Evolutionary conservation across 2,329 filamentous ascomycete species (phyloP).

Genomic region (Pseudocercospora vitis): DNA sequence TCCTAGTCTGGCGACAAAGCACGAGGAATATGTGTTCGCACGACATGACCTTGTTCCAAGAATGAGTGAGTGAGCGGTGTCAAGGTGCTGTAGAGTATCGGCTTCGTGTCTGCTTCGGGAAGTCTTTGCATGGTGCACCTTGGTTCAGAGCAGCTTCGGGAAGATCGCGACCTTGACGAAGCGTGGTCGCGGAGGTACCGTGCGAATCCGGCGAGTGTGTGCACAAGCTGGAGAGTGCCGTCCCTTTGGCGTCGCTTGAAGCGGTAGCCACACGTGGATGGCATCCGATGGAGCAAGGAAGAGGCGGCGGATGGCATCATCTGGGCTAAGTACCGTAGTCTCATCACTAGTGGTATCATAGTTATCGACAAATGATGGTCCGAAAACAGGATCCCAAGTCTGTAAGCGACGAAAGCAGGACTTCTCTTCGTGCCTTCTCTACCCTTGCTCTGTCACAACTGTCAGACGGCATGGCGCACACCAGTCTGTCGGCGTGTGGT

Average conservation of each 20-base stretch:
- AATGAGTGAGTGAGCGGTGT: neutral
- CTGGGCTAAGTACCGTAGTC: neutral
- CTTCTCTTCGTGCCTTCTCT: neutral
- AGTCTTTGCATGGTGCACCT: neutral
- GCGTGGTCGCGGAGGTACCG: neutral
- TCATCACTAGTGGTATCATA: neutral
- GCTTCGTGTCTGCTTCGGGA: neutral
- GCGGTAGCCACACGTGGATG: neutral
- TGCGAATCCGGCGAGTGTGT: neutral
- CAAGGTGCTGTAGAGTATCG: neutral
- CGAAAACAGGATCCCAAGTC: slow-evolving; percentile 9
- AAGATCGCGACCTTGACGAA: neutral
- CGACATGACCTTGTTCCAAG: neutral
- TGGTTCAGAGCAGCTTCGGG: neutral
- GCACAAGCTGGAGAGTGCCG: neutral
- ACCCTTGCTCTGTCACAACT: neutral
- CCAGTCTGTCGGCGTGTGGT: slow-evolving; percentile 1
- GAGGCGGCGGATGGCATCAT: neutral
- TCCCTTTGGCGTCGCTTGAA: neutral
- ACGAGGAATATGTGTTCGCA: neutral
- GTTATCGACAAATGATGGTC: neutral
- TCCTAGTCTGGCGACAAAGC: neutral
- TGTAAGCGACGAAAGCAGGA: slow-evolving; percentile 5
- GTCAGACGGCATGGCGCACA: slow-evolving; percentile 8
- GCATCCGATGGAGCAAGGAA: neutral